These are phyloP conservation scores for Halophytophthora batemanensis DNA, from an alignment of 352 stramenopile species.

Conservation along the genomic window DNA sequence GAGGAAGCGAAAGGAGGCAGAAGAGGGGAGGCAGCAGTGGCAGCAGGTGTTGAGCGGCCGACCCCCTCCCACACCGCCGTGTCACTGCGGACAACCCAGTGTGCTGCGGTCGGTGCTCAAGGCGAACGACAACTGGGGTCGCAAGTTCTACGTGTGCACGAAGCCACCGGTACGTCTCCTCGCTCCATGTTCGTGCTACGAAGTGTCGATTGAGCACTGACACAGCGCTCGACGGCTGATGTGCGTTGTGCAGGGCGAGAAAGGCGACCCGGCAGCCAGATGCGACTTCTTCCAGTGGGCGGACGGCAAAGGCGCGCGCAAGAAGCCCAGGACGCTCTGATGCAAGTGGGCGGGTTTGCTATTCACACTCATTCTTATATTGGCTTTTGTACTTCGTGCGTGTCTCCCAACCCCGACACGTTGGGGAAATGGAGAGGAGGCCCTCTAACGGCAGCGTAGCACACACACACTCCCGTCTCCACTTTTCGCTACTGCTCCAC, in stretches of 20 bases:
- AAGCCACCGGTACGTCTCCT: slow-evolving; percentile 56
- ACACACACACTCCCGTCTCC: no score
- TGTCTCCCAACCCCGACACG: slow-evolving; percentile 15
- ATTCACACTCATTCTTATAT: slow-evolving; percentile 6
- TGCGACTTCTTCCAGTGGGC: slow-evolving; percentile 89
- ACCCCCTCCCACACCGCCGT: slow-evolving; percentile 57
- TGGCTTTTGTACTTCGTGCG: slow-evolving; percentile 31
- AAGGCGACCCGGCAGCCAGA: slow-evolving; percentile 64
- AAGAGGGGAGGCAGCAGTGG: slow-evolving; percentile 42
- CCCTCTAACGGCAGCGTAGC: no score
- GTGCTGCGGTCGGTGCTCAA: slow-evolving; percentile 80
- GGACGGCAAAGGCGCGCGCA: slow-evolving; percentile 25
- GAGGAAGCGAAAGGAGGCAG: slow-evolving; percentile 32
- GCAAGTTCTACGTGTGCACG: slow-evolving; percentile 86
- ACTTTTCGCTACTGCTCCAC: slow-evolving; percentile 9
- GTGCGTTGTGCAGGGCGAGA: slow-evolving; percentile 60
- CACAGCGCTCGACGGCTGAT: no score
- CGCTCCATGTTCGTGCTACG: not conserved
- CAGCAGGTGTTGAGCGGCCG: slow-evolving; percentile 63
- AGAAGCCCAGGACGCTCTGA: slow-evolving; percentile 19
- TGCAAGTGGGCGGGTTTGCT: not conserved
- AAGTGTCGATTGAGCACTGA: no score
- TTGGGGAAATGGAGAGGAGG: no score
- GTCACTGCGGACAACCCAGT: slow-evolving; percentile 59
- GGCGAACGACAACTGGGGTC: slow-evolving; percentile 74